A percentile compares a stretch with the other conserved stretches of the same genome.
phyloP scores from a whole-genome alignment of 345 rosid genomes.

The Eucalyptus globulus region DNA sequence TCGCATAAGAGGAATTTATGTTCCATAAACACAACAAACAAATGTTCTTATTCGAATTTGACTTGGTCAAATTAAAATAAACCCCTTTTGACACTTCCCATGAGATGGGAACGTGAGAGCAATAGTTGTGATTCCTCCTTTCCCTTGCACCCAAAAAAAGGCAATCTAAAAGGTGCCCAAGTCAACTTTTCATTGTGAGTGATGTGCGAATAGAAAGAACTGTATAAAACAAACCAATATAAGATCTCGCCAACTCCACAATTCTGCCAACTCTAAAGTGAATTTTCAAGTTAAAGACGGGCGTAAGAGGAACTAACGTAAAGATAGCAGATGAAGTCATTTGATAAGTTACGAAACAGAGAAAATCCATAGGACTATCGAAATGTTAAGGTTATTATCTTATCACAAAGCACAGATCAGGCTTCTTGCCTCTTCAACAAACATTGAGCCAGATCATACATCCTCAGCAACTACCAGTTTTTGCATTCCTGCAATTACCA shows the following conservation, averaged over 20 bases:
- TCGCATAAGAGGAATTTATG: neutral
- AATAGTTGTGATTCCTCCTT: neutral
- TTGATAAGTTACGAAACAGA: neutral
- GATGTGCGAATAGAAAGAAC: neutral
- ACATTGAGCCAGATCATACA: constrained; percentile 47
- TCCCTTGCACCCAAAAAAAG: neutral
- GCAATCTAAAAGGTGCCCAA: neutral
- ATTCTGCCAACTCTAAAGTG: neutral
- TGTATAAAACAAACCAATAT: neutral
- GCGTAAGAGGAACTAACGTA: neutral
- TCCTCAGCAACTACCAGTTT: constrained; percentile 47
- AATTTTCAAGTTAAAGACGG: neutral
- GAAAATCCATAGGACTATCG: neutral
- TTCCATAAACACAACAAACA: neutral
- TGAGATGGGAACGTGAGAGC: neutral
- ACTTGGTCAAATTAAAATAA: neutral
- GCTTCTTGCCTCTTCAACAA: constrained; percentile 53
- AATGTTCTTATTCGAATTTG: neutral
- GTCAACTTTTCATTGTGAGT: neutral
- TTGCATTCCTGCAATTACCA: constrained; percentile 72
- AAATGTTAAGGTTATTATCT: neutral
- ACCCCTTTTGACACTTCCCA: neutral
- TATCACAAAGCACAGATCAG: constrained; percentile 7
- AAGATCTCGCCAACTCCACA: neutral
- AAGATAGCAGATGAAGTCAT: neutral